phyloP scores from a whole-genome alignment of 2,329 filamentous ascomycete genomes.

The Oidium heveae region DNA sequence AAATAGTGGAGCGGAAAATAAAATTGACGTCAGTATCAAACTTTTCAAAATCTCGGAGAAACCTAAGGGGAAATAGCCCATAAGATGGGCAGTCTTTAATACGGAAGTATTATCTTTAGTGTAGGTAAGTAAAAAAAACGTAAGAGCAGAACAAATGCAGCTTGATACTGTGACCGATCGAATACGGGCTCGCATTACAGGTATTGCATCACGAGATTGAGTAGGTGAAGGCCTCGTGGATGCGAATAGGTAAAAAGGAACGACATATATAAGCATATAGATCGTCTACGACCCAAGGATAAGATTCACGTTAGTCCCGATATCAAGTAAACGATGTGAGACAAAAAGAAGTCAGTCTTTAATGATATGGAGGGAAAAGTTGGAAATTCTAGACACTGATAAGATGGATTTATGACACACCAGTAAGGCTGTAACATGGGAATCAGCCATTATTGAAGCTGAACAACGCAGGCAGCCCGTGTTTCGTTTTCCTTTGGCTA shows the following conservation, averaged over 20 bases:
- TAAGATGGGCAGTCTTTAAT: slow-evolving; percentile 33
- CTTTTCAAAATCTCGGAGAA: slow-evolving; percentile 34
- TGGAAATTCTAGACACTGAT: too few relatives aligned
- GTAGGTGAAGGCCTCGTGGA: slow-evolving; percentile 55
- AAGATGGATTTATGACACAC: too few relatives aligned
- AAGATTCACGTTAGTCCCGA: too few relatives aligned
- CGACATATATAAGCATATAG: slow-evolving; percentile 75
- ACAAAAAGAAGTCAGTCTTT: too few relatives aligned
- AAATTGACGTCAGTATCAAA: slow-evolving; percentile 45
- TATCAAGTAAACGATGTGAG: too few relatives aligned
- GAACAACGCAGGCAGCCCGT: too few relatives aligned
- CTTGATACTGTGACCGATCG: slow-evolving; percentile 58
- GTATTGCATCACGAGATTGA: slow-evolving; percentile 65
- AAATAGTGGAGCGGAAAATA: slow-evolving; percentile 70
- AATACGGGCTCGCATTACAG: slow-evolving; percentile 70
- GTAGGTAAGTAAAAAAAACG: slow-evolving; percentile 36
- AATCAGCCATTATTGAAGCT: too few relatives aligned
- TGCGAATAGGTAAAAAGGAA: slow-evolving; percentile 67
- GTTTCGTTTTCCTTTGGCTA: too few relatives aligned
- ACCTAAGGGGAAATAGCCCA: slow-evolving; percentile 63
- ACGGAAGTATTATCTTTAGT: slow-evolving; percentile 24
- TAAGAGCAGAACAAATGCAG: slow-evolving; percentile 36
- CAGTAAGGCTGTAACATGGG: too few relatives aligned
- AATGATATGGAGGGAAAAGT: too few relatives aligned
- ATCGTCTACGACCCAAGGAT: slow-evolving; percentile 26